Evolutionary conservation across 2,329 filamentous ascomycete genomes (phyloP), one percentile per base, ranked within the genome.

Genomic region (Aspergillus novofumigatus): DNA sequence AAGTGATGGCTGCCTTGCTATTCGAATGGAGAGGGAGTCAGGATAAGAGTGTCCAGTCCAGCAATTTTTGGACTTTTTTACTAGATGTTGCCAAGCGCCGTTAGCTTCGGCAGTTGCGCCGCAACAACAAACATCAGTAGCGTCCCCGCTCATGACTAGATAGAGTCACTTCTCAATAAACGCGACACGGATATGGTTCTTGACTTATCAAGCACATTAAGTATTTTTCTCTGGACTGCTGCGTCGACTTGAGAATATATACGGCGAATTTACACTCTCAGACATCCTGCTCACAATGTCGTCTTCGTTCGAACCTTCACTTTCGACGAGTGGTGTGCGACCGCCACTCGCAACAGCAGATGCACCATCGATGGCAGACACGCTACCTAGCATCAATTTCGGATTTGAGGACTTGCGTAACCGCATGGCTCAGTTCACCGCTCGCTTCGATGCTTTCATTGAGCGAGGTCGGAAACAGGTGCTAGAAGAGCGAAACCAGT

Each of bases 331-430:
- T 62, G 78, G 75, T 52, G 77, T 81, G 73, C 76, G 81, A 65
- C 79, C 80, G 50, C 80, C 80, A 7, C 73, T 81, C 42, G 75
- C 80, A 49, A 73, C 73, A 14, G 78, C 81, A 51, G 79, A 81
- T 65, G 81, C 78, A 53, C 80, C 81, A 10, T 85, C 82, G 44
- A 85, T 86, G 82, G 83, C 83, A 32, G 84, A 86, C 69, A 81
- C 81, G 49, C 85, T 99, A 8, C 94, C 94, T 38, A 90, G 83
- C 72, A 90, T 96, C 74, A 92, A 96, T 75, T 97, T 99, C 74
- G 92, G 92, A 57, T 97, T 97, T 74, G 92, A 97, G 67, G 91
- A 97, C 65, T 78, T 99, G 70, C 92, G 93, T 76, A 91, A 93
- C 69, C 90, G 92, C 76, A 97, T 99, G 94, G 84, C 88, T 54